phyloP scores from a whole-genome alignment of 352 stramenopile genomes.

The Elongisporangium prolatum region DNA sequence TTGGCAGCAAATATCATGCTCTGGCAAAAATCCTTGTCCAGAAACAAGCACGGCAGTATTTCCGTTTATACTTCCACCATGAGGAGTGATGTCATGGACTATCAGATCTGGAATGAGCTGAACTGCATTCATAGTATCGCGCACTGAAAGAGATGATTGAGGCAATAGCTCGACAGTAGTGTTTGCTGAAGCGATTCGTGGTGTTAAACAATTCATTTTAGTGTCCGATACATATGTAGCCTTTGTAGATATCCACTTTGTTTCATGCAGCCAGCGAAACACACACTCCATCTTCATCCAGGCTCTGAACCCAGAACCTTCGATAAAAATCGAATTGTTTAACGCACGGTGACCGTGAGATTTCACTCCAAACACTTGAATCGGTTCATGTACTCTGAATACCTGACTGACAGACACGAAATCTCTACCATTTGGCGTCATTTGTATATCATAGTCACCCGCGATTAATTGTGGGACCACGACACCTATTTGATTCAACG shows the following conservation, averaged over 20 bases:
- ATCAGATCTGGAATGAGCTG: conserved; percentile 18
- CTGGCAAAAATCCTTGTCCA: conserved; percentile 30
- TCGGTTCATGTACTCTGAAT: conserved; percentile 23
- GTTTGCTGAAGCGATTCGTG: conserved; percentile 6
- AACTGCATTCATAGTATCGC: conserved; percentile 12
- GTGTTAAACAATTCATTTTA: conserved; percentile 18
- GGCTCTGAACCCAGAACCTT: conserved; percentile 27
- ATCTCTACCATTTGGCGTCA: conserved; percentile 36
- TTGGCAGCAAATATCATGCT: conserved; percentile 18
- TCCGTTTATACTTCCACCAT: conserved; percentile 11
- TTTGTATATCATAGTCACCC: conserved; percentile 22
- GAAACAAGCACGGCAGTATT: conserved; percentile 20
- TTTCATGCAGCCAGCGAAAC: conserved; percentile 12
- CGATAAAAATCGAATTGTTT: conserved; percentile 9
- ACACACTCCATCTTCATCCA: conserved; percentile 38
- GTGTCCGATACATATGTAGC: conserved; percentile 18
- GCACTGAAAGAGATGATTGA: conserved; percentile 11
- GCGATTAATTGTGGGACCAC: conserved; percentile 15
- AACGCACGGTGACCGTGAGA: conserved; percentile 15
- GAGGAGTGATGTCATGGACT: conserved; percentile 21
- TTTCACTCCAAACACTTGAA: conserved; percentile 13
- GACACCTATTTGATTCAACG: conserved; percentile 9
- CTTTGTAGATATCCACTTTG: conserved; percentile 6
- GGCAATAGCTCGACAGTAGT: conserved; percentile 24
- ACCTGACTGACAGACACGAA: conserved; percentile 10